Base-by-base conservation (phyloP, 805 yeast genomes). In the Wickerhamomyces chaumierensis region DNA sequence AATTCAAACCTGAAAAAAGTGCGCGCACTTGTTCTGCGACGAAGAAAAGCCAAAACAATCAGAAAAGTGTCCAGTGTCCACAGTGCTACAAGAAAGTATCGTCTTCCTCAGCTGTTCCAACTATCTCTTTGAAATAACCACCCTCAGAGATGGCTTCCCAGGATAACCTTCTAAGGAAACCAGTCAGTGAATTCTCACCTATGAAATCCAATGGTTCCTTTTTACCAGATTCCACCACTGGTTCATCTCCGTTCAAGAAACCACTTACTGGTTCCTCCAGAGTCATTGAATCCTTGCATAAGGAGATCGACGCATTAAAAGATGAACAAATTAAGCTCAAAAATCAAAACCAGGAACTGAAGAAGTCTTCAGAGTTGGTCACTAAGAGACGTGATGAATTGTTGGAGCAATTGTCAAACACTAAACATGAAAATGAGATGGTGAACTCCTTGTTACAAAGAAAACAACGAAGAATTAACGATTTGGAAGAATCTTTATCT, bases 381-480 rank as follows among this genome's bases (percentile, higher is more conserved):
- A 47, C 67, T 45, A 58, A 66, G 50, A 66, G 73, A 57, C 62
- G 77, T 48, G 77, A 72, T 47, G 62, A 69, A 39, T 61, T 71
- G 38, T 67, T 75, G 28, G 85, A 78, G 48, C 82, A 78, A 56
- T 57, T 78, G 43, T 75, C 85, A 23, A 78, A 77, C 45, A 64
- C 81, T 31, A 80, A 80, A 56, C 88, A 81, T 55, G 90, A 85
- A 50, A 79, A 79, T 48, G 87, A 82, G 45, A 79, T 79, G 63
- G 65, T 81, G 33, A 78, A 72, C 49, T 75, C 86, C 1, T 60
- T 82, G 44, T 59, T 84, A 42, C 74, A 71, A 44, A 63, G 94
- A 38, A 81, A 82, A 49, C 86, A 81, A 48, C 66, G 88, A 37
- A 64, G 84, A 38, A 70, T 82, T 19, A 50, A 62, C 23, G 90